Evolutionary conservation across 2,329 filamentous ascomycete species (phyloP), one percentile per base, ranked within the genome.

Genomic region (Fulvia fulva): DNA sequence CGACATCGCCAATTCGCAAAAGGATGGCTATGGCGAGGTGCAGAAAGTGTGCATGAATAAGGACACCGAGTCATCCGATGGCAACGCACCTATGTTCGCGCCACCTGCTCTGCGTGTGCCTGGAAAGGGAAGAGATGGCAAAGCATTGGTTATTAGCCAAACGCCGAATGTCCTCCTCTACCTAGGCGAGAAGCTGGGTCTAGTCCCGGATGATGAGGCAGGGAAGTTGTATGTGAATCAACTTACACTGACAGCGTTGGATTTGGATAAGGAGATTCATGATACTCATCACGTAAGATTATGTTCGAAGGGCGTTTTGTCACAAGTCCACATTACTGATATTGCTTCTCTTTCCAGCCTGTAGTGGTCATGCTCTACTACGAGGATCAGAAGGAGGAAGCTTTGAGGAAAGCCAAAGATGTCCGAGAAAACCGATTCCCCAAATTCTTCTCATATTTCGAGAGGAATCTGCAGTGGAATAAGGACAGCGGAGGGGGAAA

Each of bases 101-200:
- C 85, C 87, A 0, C 89, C 89, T 0, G 80, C 86, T 3, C 82
- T 93, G 21, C 75, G 78, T 32, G 68, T 83, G 34, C 70, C 74
- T 2, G 76, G 76, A 26, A 81, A 78, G 25, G 75, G 74, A 44
- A 73, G 72, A 60, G 79, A 86, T 62, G 86, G 84, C 59, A 70
- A 67, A 11, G 74, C 81, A 43, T 73, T 91, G 6, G 45, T 85
- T 44, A 80, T 93, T 65, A 81, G 76, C 69, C 89, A 93, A 75
- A 88, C 87, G 1, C 78, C 88, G 37, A 89, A 86, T 70, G 91
- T 93, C 65, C 77, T 92, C 16, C 73, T 85, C 7, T 93, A 91
- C 71, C 77, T 93, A 0, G 87, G 82, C 0, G 80, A 81, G 0
- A 80, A 76, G 55, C 75, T 89, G 0, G 83, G 81, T 0, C 77